Evolutionary conservation across 352 stramenopile genomes (phyloP).

Genomic region (Globisporangium rhizosaccharum): DNA sequence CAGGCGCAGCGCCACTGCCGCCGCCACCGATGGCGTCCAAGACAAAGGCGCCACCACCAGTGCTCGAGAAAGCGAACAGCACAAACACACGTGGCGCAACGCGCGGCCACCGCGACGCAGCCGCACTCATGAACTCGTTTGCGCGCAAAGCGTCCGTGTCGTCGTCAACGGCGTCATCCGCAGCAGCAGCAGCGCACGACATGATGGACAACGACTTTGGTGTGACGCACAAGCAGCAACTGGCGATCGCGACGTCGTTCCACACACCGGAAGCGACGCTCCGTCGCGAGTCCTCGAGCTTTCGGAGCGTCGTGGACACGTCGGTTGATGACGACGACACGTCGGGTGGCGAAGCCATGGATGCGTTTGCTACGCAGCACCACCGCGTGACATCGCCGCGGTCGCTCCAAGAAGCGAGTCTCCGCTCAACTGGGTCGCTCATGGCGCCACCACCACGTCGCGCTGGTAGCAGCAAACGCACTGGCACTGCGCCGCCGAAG

Average conservation of each 20-base stretch:
- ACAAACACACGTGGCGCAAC: slow-evolving; percentile 32
- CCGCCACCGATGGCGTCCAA: slow-evolving; percentile 1
- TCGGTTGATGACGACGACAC: slow-evolving; percentile 32
- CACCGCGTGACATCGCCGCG: slow-evolving; percentile 49
- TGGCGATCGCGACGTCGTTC: slow-evolving; percentile 33
- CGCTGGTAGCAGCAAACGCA: slow-evolving; percentile 6
- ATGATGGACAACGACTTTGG: slow-evolving; percentile 27
- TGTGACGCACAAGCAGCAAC: slow-evolving; percentile 32
- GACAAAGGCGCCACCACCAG: not conserved
- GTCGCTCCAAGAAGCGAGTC: slow-evolving; percentile 54
- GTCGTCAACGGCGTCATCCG: slow-evolving; percentile 15
- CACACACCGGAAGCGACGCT: slow-evolving; percentile 17
- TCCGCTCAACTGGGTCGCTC: slow-evolving; percentile 40
- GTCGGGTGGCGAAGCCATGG: slow-evolving; percentile 9
- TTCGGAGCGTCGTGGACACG: slow-evolving; percentile 20
- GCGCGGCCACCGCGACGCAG: slow-evolving; percentile 21
- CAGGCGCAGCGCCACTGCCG: slow-evolving; percentile 3
- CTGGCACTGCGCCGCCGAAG: slow-evolving; percentile 13
- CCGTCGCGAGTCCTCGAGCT: slow-evolving; percentile 16
- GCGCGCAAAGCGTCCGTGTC: slow-evolving; percentile 47
- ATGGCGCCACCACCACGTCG: slow-evolving; percentile 13
- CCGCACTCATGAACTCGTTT: slow-evolving; percentile 24
- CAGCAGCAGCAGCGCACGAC: not conserved
- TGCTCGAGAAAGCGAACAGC: slow-evolving; percentile 28
- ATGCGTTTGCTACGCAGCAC: not conserved